phyloP scores from a whole-genome alignment of 176 grass and related monocot species.

The Paspalum notatum region DNA sequence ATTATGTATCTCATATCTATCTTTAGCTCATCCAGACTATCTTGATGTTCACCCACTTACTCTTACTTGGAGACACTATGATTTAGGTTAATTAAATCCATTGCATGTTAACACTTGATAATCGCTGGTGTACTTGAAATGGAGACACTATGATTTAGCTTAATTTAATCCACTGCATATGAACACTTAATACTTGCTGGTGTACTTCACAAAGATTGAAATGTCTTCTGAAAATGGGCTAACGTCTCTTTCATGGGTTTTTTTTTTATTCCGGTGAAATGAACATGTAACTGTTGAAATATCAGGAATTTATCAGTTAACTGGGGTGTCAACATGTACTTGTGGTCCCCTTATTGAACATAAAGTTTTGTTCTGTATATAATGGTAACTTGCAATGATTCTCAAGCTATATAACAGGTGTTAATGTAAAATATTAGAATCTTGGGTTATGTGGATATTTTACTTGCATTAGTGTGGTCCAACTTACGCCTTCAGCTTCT shows the following conservation, averaged over 20 bases:
- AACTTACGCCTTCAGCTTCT: background rate
- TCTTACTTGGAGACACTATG: background rate
- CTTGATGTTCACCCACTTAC: background rate
- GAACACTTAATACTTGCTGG: background rate
- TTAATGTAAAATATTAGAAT: slow-evolving; percentile 3
- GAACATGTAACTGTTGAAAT: background rate
- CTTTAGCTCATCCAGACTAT: background rate
- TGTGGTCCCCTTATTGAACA: background rate
- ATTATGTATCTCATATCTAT: slow-evolving; percentile 4
- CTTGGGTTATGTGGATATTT: background rate
- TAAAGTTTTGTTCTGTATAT: background rate
- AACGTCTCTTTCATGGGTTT: background rate
- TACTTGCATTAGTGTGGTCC: background rate
- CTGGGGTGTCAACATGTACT: background rate
- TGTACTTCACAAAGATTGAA: background rate
- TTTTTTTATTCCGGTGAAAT: slow-evolving; percentile 12
- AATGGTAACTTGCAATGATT: background rate
- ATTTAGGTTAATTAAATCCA: background rate
- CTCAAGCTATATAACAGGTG: slow-evolving; percentile 1
- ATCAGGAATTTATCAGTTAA: background rate
- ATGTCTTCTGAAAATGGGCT: slow-evolving; percentile 17
- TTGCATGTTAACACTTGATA: background rate
- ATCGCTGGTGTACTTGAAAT: background rate
- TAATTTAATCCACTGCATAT: background rate
- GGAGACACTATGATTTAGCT: background rate